Evolutionary conservation across 257 asterid species (phyloP), one percentile per base, ranked within the genome.

Genomic region (Salvia hispanica): DNA sequence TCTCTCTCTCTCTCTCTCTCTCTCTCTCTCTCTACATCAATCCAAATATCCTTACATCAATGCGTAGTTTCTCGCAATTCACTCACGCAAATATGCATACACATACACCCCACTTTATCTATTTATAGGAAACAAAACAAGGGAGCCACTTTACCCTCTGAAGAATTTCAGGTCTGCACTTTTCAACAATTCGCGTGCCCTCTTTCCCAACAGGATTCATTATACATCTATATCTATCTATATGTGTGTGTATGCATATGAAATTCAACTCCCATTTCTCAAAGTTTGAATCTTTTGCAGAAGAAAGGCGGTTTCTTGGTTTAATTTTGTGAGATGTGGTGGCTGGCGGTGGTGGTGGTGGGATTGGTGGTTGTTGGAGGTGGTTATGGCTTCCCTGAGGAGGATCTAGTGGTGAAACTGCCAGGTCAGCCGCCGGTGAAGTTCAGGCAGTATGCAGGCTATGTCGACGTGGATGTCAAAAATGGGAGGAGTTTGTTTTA

Each of bases 391-490:
- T 84, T 77, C 58, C 96, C 95, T 47, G 83, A 74, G 73, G 90
- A 87, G 82, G 93, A 90, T 75, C 76, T 92, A 34, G 97, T 92
- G 72, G 82, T 58, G 75, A 73, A 34, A 48, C 78, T 92, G 81
- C 98, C 98, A 0, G 96, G 96, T 33, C 98, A 92, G 71, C 97
- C 98, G 21, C 40, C 55, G 70, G 98, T 90, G 69, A 81, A 83
- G 53, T 92, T 92, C 77, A 77, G 77, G 80, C 98, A 90, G 76
- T 90, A 83, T 79, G 91, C 98, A 13, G 98, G 98, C 53, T 90
- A 92, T 74, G 82, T 92, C 2, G 97, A 90, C 81, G 95, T 92
- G 66, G 97, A 92, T 86, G 54, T 80, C 62, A 86, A 79, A 54
- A 77, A 85, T 46, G 97, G 97, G 64, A 88, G 93, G 73, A 92